These are phyloP conservation scores for Exophiala sp. DNA, from an alignment of 2,329 filamentous ascomycete genomes.

Conservation along the genomic window DNA sequence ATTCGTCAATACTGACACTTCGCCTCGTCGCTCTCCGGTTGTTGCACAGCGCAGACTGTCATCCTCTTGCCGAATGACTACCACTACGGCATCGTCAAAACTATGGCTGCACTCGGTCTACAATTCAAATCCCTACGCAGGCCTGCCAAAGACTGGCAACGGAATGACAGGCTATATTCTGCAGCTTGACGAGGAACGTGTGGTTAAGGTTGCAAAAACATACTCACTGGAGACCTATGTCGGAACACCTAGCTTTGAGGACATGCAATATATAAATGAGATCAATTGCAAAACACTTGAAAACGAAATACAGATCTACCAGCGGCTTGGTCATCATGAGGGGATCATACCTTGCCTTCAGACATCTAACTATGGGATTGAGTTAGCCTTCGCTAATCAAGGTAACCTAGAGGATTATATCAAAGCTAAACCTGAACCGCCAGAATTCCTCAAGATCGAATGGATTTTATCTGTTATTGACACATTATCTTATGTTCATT, in stretches of 20 bases:
- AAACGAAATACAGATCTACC: conserved; percentile 22
- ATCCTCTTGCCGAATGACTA: too few species aligned
- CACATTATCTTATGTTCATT: conserved; percentile 9
- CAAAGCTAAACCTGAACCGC: conserved; percentile 16
- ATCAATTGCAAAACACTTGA: conserved; percentile 22
- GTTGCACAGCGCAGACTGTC: too few species aligned
- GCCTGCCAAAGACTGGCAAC: conserved; percentile 12
- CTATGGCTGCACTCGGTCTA: conserved; percentile 5
- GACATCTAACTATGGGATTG: conserved; percentile 24
- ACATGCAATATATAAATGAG: conserved; percentile 23
- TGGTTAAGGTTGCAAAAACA: conserved; percentile 19
- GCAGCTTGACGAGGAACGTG: conserved; percentile 16
- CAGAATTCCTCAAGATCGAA: conserved; percentile 16
- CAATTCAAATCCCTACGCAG: conserved; percentile 14
- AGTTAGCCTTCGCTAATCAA: conserved; percentile 23
- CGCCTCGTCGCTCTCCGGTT: too few species aligned
- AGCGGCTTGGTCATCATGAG: conserved; percentile 22
- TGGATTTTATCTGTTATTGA: conserved; percentile 21
- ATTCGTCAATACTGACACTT: too few species aligned
- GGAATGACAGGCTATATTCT: conserved; percentile 22
- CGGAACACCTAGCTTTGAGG: background rate
- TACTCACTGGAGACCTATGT: conserved; percentile 5
- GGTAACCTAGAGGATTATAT: conserved; percentile 23
- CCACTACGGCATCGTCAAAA: background rate
- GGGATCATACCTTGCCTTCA: conserved; percentile 22